Base-by-base conservation (phyloP, 2,329 filamentous ascomycete species). In the Pezicula neosporulosa region DNA sequence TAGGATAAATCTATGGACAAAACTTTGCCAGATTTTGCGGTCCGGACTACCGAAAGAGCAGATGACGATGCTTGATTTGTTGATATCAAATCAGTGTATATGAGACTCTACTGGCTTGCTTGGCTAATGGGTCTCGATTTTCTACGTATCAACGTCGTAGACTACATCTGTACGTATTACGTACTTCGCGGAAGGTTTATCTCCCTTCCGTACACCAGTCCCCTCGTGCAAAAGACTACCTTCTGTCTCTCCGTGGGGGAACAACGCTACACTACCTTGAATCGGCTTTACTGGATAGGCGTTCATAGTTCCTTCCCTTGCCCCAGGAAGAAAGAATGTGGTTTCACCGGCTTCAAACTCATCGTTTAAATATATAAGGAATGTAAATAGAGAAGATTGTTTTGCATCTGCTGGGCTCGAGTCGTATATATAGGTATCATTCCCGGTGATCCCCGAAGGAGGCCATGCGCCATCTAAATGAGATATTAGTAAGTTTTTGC, bases 331-430 rank as follows among this genome's bases (percentile, higher is more conserved):
- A 65, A 89, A 89, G 61, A 86, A 89, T 0, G 83, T 87, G 0
- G 85, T 89, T 65, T 89, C 85, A 21, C 85, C 85, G 9, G 82
- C 84, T 57, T 85, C 80, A 48, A 89, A 89, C 51, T 89, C 85
- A 55, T 88, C 85, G 46, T 87, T 87, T 2, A 88, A 72, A 57
- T 88, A 88, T 2, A 88, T 75, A 15, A 88, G 66, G 61, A 88
- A 87, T 0, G 85, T 88, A 57, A 86, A 88, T 2, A 88, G 70
- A 0, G 83, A 86, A 24, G 83, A 86, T 64, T 87, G 85, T 58
- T 77, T 82, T 28, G 77, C 77, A 0, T 70, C 72, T 1, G 72
- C 54, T 0, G 85, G 84, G 1, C 85, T 88, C 1, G 77, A 70
- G 57, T 89, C 86, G 65, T 88, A 89, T 3, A 85, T 73, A 50